A percentile compares a stretch with the other conserved stretches of the same genome.
Evolutionary conservation across 495 filamentous ascomycete genomes (phyloP).

Genomic region (Aspergillus mulundensis): DNA sequence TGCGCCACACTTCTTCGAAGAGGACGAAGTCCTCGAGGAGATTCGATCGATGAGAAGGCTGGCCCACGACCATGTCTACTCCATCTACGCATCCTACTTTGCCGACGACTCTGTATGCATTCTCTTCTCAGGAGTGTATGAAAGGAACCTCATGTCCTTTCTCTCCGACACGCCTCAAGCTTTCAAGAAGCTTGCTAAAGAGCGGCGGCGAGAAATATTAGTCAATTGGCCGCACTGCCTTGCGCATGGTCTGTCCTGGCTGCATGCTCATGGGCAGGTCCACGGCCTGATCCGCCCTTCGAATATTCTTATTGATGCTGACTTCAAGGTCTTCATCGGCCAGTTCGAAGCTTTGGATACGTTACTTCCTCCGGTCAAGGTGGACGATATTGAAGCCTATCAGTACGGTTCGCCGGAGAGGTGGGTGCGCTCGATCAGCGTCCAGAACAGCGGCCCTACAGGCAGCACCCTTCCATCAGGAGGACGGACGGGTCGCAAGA

Average conservation of each 20-base stretch:
- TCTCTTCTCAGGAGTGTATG: conserved; percentile 69
- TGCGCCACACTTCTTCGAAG: conserved; percentile 53
- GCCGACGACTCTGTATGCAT: conserved; percentile 68
- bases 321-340: conserved; percentile 68
- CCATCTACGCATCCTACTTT: conserved; percentile 75
- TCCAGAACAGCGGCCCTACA: conserved; percentile 28
- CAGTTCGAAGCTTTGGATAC: conserved; percentile 66
- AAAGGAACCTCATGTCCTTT: conserved; percentile 74
- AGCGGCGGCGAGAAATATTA: conserved; percentile 61
- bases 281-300: conserved; percentile 85
- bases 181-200: conserved; percentile 70
- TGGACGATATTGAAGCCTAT: conserved; percentile 74
- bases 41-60: conserved; percentile 59
- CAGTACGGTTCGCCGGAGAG: conserved; percentile 85
- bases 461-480: conserved; percentile 39
- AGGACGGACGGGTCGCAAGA: conserved; percentile 41
- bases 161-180: conserved; percentile 60
- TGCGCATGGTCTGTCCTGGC: conserved; percentile 66
- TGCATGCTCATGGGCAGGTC: conserved; percentile 67
- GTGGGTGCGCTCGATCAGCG: conserved; percentile 46
- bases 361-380: conserved; percentile 45
- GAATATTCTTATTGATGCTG: conserved; percentile 68
- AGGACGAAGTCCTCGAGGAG: conserved; percentile 66
- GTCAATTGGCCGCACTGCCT: conserved; percentile 90
- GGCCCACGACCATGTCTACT: conserved; percentile 76